phyloP scores from a whole-genome alignment of 768 basidiomycete genomes.

The Xanthoconium stramineum region DNA sequence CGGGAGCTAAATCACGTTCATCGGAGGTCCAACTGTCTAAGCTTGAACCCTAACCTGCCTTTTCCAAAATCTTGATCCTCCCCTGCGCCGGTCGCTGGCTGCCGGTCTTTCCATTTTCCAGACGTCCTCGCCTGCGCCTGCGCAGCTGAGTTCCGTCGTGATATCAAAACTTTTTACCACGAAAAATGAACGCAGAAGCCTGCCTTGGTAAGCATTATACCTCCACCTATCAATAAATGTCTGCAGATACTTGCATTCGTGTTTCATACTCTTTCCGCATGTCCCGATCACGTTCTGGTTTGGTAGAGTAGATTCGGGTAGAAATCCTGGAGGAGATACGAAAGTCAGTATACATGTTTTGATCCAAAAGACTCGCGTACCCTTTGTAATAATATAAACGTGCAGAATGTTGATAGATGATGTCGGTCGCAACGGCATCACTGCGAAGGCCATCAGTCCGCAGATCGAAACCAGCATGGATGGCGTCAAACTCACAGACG shows the following conservation, averaged over 20 bases:
- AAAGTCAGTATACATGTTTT: background rate
- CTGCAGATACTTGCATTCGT: conserved; percentile 91
- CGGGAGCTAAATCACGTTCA: conserved; percentile 57
- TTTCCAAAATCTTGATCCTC: conserved; percentile 71
- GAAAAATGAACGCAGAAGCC: conserved; percentile 14
- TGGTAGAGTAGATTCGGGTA: conserved; percentile 97
- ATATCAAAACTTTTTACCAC: conserved; percentile 29
- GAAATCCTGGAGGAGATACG: conserved; percentile 66
- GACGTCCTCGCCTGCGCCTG: conserved; percentile 85
- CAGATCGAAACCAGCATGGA: background rate
- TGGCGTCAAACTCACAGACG: conserved; percentile 61
- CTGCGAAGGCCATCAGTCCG: conserved; percentile 33
- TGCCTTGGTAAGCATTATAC: conserved; percentile 92
- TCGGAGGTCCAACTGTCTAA: background rate
- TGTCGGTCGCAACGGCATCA: conserved; percentile 96
- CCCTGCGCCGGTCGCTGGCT: no score
- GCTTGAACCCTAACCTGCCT: conserved; percentile 39
- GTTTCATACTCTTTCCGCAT: conserved; percentile 93
- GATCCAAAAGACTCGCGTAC: conserved; percentile 33
- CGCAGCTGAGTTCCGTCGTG: conserved; percentile 50
- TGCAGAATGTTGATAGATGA: conserved; percentile 92
- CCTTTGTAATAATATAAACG: conserved; percentile 98
- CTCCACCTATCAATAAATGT: conserved; percentile 99
- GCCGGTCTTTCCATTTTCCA: no score
- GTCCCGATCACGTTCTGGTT: conserved; percentile 90